phyloP scores from a whole-genome alignment of 192 early-diverging fungal genomes.

The Coemansia asiatica region DNA sequence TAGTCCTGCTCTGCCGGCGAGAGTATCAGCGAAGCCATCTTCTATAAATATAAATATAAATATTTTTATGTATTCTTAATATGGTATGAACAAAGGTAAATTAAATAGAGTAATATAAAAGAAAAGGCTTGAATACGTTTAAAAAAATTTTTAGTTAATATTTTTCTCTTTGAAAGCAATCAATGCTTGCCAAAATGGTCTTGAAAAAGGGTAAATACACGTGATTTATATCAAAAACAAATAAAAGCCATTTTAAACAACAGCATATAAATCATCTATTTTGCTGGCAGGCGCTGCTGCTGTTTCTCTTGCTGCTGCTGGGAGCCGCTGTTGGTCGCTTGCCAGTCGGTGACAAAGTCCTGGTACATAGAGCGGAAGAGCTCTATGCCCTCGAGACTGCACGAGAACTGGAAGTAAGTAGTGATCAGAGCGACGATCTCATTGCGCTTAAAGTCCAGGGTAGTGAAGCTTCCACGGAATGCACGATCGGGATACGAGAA shows the following conservation, averaged over 20 bases:
- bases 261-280: too few relatives aligned
- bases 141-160: background rate
- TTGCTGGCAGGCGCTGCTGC: too few relatives aligned
- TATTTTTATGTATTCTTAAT: background rate
- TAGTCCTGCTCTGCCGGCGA: conserved; percentile 82
- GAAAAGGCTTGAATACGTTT: background rate
- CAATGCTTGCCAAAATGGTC: background rate
- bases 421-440: conserved; percentile 93
- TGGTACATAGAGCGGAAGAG: conserved; percentile 79
- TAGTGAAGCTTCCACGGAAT: conserved; percentile 47
- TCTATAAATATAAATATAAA: conserved; percentile 3
- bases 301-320: too few relatives aligned
- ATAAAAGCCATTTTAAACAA: too few relatives aligned
- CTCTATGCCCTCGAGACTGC: conserved; percentile 78
- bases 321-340: conserved; percentile 5
- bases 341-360: conserved; percentile 54
- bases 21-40: conserved; percentile 58
- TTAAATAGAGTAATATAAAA: background rate
- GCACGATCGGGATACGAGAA: conserved; percentile 85
- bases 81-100: background rate
- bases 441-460: conserved; percentile 51
- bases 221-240: conserved; percentile 3
- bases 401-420: conserved; percentile 84
- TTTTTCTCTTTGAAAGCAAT: background rate
- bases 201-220: conserved; percentile 6